These are phyloP conservation scores for Pseudogymnoascus pannorum DNA, from an alignment of 2,329 filamentous ascomycete genomes.

Conservation along the genomic window DNA sequence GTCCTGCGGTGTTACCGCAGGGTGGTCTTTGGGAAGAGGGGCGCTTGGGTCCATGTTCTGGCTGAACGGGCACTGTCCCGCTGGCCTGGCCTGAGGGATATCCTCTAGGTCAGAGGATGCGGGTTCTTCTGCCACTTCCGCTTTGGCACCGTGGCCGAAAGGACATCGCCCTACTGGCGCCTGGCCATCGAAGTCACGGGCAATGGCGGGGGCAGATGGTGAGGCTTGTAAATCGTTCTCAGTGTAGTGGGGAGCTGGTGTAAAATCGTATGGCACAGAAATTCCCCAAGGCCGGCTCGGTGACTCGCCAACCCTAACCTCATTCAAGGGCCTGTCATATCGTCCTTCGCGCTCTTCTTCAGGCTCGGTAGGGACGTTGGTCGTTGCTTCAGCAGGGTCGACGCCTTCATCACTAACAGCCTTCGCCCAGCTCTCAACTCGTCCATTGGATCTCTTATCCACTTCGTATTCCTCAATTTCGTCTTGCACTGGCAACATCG, in stretches of 20 bases:
- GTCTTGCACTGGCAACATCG: slow-evolving; percentile 64
- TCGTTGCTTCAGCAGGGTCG: slow-evolving; percentile 30
- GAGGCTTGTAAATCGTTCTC: slow-evolving; percentile 40
- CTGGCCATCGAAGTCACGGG: slow-evolving; percentile 19
- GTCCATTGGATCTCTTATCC: slow-evolving; percentile 53
- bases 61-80: slow-evolving; percentile 29
- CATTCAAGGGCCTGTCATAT: slow-evolving; percentile 80
- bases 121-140: slow-evolving; percentile 11
- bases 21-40: not conserved
- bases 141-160: slow-evolving; percentile 33
- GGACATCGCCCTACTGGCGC: slow-evolving; percentile 45
- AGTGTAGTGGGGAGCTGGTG: slow-evolving; percentile 23
- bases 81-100: slow-evolving; percentile 12
- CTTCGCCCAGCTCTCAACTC: slow-evolving; percentile 82
- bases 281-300: slow-evolving; percentile 93
- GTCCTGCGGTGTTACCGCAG: slow-evolving; percentile 8
- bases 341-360: slow-evolving; percentile 58
- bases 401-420: slow-evolving; percentile 55
- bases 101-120: not conserved
- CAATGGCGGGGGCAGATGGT: slow-evolving; percentile 44
- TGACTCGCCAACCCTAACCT: slow-evolving; percentile 87
- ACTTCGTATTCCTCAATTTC: slow-evolving; percentile 31
- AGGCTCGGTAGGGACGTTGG: slow-evolving; percentile 32
- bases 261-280: slow-evolving; percentile 58
- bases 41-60: slow-evolving; percentile 26